Base-by-base conservation (phyloP, 352 stramenopile species). In the Phytophthora vignae region DNA sequence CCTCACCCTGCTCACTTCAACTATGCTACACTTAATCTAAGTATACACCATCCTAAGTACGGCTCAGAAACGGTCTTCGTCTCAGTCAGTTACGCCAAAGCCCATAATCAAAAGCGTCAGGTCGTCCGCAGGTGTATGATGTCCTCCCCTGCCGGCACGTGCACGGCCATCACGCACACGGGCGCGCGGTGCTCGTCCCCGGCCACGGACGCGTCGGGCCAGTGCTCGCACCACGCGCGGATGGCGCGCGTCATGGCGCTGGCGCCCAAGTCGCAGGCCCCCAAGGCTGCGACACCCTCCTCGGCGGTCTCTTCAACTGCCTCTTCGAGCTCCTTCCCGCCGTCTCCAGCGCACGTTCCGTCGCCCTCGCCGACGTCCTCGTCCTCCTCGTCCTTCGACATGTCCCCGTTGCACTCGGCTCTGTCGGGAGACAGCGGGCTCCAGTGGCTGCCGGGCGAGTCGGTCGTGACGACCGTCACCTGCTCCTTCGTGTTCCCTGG, bases 171-270 rank as follows among this genome's bases (percentile, higher is more conserved):
- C 29, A 94, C 84, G 44, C 87, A 93, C 78, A 90, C 79, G 44
- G 90, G 90, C 49, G 65, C 68, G 67, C 85, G 86, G 15, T 96
- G 90, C 60, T 73, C 81, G 57, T 89, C 85, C 12, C 44, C 69
- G 1, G 85, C 82, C 10, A 79, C 78, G 2, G 62, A 74, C 48
- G 76, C 74, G 10, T 73, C 61, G 11, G 82, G 77, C 22, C 77
- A 90, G 44, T 96, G 90, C 67, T 78, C 86, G 42, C 90, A 96
- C 64, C 90, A 96, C 70, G 81, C 83, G 60, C 86, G 90, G 10
- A 91, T 96, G 76, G 83, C 87, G 42, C 86, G 90, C 25, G 74
- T 95, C 52, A 90, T 96, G 84, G 87, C 87, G 38, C 72, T 96
- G 14, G 90, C 85, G 5, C 87, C 89, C 36, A 94, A 93, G 69